Base-by-base conservation (phyloP, 495 filamentous ascomycete genomes). In the Lasiosphaeria miniovina region DNA sequence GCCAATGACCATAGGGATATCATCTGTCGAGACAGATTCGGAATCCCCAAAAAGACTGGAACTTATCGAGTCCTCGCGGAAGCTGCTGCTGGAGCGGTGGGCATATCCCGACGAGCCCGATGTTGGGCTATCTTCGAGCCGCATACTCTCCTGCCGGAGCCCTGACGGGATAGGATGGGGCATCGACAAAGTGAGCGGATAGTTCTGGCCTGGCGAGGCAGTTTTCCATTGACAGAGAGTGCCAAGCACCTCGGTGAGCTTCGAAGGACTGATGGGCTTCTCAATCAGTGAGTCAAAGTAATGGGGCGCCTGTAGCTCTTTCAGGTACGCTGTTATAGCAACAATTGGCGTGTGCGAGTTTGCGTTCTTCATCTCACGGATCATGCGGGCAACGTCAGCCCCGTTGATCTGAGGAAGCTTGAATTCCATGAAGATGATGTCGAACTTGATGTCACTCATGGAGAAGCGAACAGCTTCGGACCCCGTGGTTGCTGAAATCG, bases 381-480 rank as follows among this genome's bases (percentile, higher is more conserved):
- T 89, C 94, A 98, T 98, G 32, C 94, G 88, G 34, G 94, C 93
- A 54, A 98, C 90, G 71, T 98, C 94, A 4, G 90, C 88, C 12
- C 94, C 94, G 67, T 92, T 96, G 54, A 97, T 89, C 61, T 93
- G 90, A 1, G 95, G 95, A 54, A 98, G 80, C 71, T 91, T 94
- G 77, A 88, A 96, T 71, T 98, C 94, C 71, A 96, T 96, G 80
- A 98, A 90, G 68, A 98, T 97, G 65, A 98, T 93, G 74, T 98
- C 94, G 85, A 98, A 87, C 67, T 87, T 85, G 71, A 98, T 91
- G 71, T 97, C 91, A 66, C 92, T 89, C 77, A 96, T 88, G 46
- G 93, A 91, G 73, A 89, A 96, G 32, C 93, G 86, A 70, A 93
- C 86, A 2, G 92, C 95, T 65, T 98, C 94, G 2, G 90, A 81